Base-by-base conservation (phyloP, 192 early-diverging fungal species). In the Coemansia sp. region DNA sequence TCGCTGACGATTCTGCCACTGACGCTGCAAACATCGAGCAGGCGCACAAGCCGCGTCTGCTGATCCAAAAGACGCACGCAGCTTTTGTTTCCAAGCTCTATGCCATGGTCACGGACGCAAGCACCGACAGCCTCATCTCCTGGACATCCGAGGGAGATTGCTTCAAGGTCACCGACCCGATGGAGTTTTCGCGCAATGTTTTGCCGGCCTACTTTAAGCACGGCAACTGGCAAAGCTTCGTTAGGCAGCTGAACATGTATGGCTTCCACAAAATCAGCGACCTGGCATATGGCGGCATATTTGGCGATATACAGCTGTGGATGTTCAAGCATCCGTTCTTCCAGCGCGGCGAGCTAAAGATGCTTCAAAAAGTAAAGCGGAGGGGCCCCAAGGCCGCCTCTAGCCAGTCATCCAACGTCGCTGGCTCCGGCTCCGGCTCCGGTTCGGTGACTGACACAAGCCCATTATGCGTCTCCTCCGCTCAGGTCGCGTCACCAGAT, bases 151-250 rank as follows among this genome's bases (percentile, higher is more conserved):
- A 74, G 18, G 94, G 93, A 58, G 89, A 90, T 65, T 81, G 89
- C 57, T 94, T 96, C 74, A 87, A 89, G 47, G 90, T 96, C 19
- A 87, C 85, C 18, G 92, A 94, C 72, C 89, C 89, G 2, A 84
- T 85, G 0, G 90, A 88, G 58, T 87, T 96, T 61, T 85, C 89
- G 20, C 85, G 82, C 48, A 63, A 69, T 8, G 83, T 94, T 0
- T 77, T 94, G 46, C 93, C 93, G 23, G 83, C 84, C 53, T 90
- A 91, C 69, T 95, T 93, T 65, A 93, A 93, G 71, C 93, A 95
- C 65, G 89, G 87, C 66, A 92, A 93, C 80, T 93, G 90, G 88
- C 87, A 90, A 60, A 92, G 90, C 81, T 93, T 93, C 84, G 91
- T 93, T 47, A 82, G 91, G 35, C 90, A 92, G 77, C 79, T 93